phyloP scores from a whole-genome alignment of 345 rosid species.

The Brassica napus region DNA sequence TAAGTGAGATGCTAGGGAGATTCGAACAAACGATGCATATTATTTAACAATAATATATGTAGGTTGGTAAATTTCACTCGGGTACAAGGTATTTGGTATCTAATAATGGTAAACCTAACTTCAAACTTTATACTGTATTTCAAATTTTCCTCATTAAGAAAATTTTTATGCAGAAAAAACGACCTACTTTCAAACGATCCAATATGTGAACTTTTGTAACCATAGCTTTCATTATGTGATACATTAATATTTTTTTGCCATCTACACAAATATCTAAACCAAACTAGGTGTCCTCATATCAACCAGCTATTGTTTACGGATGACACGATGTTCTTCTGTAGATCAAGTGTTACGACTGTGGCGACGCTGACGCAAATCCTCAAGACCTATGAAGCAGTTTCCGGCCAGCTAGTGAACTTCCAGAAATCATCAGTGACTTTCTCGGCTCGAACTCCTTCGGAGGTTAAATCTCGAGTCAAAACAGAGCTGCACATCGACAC shows the following conservation, averaged over 20 bases:
- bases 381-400: too few relatives aligned
- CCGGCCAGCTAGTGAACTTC: too few relatives aligned
- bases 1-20: neutral
- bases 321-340: too few relatives aligned
- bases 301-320: too few relatives aligned
- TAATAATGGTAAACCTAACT: slow-evolving; percentile 39
- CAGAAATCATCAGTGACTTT: too few relatives aligned
- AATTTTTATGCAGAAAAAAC: slow-evolving; percentile 22
- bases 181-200: slow-evolving; percentile 31
- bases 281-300: neutral
- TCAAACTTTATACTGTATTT: slow-evolving; percentile 25
- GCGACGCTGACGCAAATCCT: too few relatives aligned
- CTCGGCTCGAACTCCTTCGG: too few relatives aligned
- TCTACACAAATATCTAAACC: slow-evolving; percentile 19
- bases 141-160: neutral
- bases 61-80: slow-evolving; percentile 37
- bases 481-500: too few relatives aligned
- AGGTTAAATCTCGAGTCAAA: too few relatives aligned
- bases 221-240: slow-evolving; percentile 36
- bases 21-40: slow-evolving; percentile 11
- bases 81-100: neutral
- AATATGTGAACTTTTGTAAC: slow-evolving; percentile 28
- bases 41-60: neutral
- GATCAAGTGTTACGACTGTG: too few relatives aligned
- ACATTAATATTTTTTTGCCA: slow-evolving; percentile 6